A percentile compares a stretch with the other conserved stretches of the same genome.
Evolutionary conservation across 495 filamentous ascomycete genomes (phyloP).

Genomic region (Penicillium longicatenatum): DNA sequence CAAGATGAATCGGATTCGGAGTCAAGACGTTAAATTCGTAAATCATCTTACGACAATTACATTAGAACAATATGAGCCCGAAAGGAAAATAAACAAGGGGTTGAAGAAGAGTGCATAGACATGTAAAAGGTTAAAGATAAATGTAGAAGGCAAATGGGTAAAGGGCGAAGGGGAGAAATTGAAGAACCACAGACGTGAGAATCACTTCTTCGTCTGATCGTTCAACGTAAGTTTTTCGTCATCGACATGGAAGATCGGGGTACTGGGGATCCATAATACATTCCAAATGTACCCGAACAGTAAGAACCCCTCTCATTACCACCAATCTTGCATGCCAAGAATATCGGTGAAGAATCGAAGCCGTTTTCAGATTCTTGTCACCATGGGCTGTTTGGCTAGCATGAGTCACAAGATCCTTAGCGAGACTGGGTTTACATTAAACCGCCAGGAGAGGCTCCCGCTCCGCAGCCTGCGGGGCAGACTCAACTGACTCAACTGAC

Average conservation of each 20-base stretch:
- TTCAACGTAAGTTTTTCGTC: conserved; percentile 22
- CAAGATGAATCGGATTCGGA: neutral
- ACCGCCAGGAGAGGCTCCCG: conserved; percentile 41
- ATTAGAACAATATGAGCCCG: conserved; percentile 35
- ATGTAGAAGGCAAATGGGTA: conserved; percentile 9
- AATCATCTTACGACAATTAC: conserved; percentile 23
- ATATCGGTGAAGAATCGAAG: conserved; percentile 6
- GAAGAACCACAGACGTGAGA: conserved; percentile 15
- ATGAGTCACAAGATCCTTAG: neutral
- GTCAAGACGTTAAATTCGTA: neutral
- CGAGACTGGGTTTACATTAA: conserved; percentile 16
- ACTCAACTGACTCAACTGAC: conserved; percentile 20
- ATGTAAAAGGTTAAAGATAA: conserved; percentile 9
- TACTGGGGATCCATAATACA: conserved; percentile 12
- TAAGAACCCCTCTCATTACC: neutral
- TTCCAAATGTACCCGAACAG: conserved; percentile 16
- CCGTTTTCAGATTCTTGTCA: neutral
- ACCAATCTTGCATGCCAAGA: conserved; percentile 6
- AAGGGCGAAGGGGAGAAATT: conserved; percentile 8
- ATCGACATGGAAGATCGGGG: conserved; percentile 11
- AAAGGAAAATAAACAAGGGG: conserved; percentile 25
- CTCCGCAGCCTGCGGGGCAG: conserved; percentile 21
- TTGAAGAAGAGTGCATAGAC: conserved; percentile 16
- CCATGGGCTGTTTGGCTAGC: neutral
- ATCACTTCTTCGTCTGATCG: conserved; percentile 22